Percentiles rank a stretch among this genome's conserved stretches.
phyloP scores from a whole-genome alignment of 2,329 filamentous ascomycete genomes.

The Sporothrix phasma region DNA sequence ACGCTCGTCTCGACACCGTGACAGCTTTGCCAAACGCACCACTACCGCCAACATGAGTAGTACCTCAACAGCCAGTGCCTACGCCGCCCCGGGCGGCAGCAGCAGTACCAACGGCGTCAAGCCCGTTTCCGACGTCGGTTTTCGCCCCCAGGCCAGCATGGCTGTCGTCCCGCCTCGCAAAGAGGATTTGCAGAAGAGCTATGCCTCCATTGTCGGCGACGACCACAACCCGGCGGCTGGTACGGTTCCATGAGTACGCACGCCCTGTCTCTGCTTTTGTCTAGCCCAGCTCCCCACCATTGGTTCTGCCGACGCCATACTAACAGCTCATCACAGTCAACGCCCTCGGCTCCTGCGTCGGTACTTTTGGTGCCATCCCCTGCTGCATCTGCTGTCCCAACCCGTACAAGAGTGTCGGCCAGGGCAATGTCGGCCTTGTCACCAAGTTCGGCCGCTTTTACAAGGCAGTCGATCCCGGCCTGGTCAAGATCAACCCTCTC shows the following conservation, averaged over 20 bases:
- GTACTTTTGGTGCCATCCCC: conserved; percentile 74
- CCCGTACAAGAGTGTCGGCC: conserved; percentile 83
- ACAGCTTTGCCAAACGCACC: too few relatives aligned
- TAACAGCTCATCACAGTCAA: conserved; percentile 15
- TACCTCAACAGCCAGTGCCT: neutral
- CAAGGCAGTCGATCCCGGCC: conserved; percentile 88
- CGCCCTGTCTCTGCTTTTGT: too few relatives aligned
- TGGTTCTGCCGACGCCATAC: too few relatives aligned
- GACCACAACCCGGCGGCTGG: conserved; percentile 68
- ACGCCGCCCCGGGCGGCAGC: neutral
- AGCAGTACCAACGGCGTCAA: neutral
- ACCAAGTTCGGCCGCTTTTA: conserved; percentile 95
- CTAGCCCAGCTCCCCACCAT: neutral
- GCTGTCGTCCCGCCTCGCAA: conserved; percentile 67
- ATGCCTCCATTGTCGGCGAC: conserved; percentile 54
- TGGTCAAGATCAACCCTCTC: conserved; percentile 95
- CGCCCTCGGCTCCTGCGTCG: conserved; percentile 62
- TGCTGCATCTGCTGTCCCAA: conserved; percentile 91
- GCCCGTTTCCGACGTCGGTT: conserved; percentile 26
- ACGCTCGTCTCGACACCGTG: neutral
- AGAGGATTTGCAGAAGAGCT: conserved; percentile 76
- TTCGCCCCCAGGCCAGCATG: conserved; percentile 47
- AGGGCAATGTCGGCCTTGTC: conserved; percentile 90
- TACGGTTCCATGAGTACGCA: conserved; percentile 75
- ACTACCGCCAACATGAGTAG: neutral